Conservation (phyloP, 2,329 filamentous ascomycete species). For the Penicillium sp. region DNA sequence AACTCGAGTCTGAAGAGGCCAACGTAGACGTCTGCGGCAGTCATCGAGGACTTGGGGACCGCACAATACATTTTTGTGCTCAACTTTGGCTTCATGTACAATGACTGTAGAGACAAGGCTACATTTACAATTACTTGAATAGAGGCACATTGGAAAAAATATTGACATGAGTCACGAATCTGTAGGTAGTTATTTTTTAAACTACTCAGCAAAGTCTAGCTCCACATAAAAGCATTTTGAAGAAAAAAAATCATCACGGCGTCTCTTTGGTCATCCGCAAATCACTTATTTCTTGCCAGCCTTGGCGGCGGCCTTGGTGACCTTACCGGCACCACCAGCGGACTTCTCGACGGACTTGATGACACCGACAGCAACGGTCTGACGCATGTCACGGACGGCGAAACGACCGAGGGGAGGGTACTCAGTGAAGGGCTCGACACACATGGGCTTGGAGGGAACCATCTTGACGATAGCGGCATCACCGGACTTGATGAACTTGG, state of each 20-base stretch:
- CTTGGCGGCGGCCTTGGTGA: slow-evolving; percentile 64
- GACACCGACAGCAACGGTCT: slow-evolving; percentile 36
- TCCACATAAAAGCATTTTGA: slow-evolving; percentile 26
- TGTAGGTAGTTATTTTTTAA: slow-evolving; percentile 20
- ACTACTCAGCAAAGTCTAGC: slow-evolving; percentile 29
- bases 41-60: too few species aligned
- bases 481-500: slow-evolving; percentile 99
- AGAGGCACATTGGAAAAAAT: neutral
- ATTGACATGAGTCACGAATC: slow-evolving; percentile 18
- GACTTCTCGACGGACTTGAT: slow-evolving; percentile 74
- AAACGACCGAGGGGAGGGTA: slow-evolving; percentile 99
- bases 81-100: too few species aligned
- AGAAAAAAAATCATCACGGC: slow-evolving; percentile 29
- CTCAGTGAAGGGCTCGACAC: slow-evolving; percentile 99
- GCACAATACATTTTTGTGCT: too few species aligned
- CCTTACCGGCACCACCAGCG: slow-evolving; percentile 59
- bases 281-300: slow-evolving; percentile 69
- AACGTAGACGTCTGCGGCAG: too few species aligned
- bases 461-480: slow-evolving; percentile 99
- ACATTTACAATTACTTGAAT: neutral
- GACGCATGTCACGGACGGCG: slow-evolving; percentile 96
- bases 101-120: neutral
- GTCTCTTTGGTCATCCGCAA: slow-evolving; percentile 23
- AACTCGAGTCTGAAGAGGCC: too few species aligned
- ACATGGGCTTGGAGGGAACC: slow-evolving; percentile 99